Evolutionary conservation across 148 eudicot species (phyloP), one percentile per base, ranked within the genome.

Genomic region (Camellia japonica): DNA sequence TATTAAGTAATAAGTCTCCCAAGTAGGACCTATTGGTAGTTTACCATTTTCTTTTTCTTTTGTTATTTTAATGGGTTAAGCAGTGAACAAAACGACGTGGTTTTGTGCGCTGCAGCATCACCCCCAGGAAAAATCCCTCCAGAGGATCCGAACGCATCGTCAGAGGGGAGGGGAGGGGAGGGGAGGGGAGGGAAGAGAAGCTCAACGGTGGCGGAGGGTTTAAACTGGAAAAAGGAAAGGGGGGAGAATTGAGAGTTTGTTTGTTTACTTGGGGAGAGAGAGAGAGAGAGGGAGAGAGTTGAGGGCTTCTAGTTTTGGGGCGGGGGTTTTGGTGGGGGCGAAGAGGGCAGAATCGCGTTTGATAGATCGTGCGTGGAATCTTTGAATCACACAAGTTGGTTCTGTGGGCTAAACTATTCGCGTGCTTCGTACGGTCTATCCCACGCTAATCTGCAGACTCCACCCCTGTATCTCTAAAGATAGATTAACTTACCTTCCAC

Each of bases 361-460:
- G 91, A 92, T 91, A 92, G 97, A 91, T 91, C 92, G 91, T 79
- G 86, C 79, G 54, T 77, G 82, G 89, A 89, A 80, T 91, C 86
- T 88, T 84, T 66, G 93, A 90, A 88, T 90, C 94, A 88, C 97
- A 80, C 97, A 88, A 88, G 80, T 89, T 82, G 80, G 81, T 78
- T 82, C 44, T n/a, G 46, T 20, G 66, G 7, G 18, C 43, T 46
- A 59, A 78, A 67, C 52, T 77, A 71, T 82, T 89, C 86, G 98
- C 92, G 98, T 94, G 97, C 88, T 91, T 91, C 90, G 89, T 94
- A 87, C 98, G 98, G 98, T 91, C 93, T 94, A 94, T 94, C 92
- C 83, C 76, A 81, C 88, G 90, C 90, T 78, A 80, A 84, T 88
- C 90, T 88, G 90, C 90, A 71, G 23, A 79, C 85, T 83, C 83